Conservation (phyloP, 2,329 filamentous ascomycete genomes). For the Clonostachys rhizophaga region DNA sequence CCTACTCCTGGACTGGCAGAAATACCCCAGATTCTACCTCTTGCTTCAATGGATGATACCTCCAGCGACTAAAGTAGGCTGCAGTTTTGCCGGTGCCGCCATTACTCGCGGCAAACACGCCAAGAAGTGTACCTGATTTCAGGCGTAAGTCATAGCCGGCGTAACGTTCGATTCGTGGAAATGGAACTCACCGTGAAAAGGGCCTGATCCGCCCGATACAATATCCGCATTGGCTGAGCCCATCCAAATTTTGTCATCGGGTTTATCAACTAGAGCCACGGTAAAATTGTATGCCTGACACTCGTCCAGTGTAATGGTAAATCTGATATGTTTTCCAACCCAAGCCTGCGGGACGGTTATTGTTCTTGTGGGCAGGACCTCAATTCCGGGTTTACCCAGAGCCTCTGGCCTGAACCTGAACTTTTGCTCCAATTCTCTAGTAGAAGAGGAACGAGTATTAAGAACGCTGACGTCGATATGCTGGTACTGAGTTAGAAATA, state of each 20-base stretch:
- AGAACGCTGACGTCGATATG: constrained; percentile 42
- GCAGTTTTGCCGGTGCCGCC: constrained; percentile 33
- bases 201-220: constrained; percentile 5
- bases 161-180: not conserved
- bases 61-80: constrained; percentile 43
- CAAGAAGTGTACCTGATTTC: constrained; percentile 37
- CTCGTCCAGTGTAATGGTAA: not conserved
- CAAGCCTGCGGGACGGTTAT: not conserved
- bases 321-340: not conserved
- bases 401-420: constrained; percentile 39
- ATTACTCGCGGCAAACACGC: constrained; percentile 48
- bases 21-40: constrained; percentile 1
- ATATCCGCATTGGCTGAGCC: constrained; percentile 17
- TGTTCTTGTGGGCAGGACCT: not conserved
- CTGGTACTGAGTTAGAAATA: constrained; percentile 49
- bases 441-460: constrained; percentile 16
- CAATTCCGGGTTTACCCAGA: constrained; percentile 19
- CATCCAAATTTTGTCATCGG: constrained; percentile 20
- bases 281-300: not conserved
- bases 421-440: constrained; percentile 24
- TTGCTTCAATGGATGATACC: constrained; percentile 24
- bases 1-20: too few relatives aligned
- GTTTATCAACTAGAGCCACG: not conserved
- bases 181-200: constrained; percentile 23
- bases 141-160: not conserved